Percentiles rank a stretch among this genome's conserved stretches.
These are phyloP conservation scores for Closterium sp. DNA, from an alignment of 139 green algal species.

Conservation along the genomic window DNA sequence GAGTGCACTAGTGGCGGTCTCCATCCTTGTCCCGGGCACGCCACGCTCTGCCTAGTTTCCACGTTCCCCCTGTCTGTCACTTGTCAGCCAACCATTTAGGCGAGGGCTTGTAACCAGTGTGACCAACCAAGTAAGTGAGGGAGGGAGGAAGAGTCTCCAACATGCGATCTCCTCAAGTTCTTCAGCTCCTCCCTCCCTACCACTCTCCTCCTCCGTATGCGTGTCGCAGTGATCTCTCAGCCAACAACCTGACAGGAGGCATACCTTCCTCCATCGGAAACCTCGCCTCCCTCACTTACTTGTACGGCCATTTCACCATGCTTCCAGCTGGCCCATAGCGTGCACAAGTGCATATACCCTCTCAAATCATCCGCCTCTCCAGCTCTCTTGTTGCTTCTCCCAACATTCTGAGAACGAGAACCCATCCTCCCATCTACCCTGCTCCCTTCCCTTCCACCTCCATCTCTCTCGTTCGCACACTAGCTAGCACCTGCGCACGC, in stretches of 20 bases:
- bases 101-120: too few relatives aligned
- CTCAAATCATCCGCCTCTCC: not conserved
- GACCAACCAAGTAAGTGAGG: too few relatives aligned
- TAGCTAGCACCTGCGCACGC: too few relatives aligned
- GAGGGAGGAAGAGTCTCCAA: too few relatives aligned
- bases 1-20: too few relatives aligned
- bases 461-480: too few relatives aligned
- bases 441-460: not conserved
- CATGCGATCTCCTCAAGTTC: too few relatives aligned
- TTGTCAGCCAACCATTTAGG: too few relatives aligned
- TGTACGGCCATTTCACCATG: not conserved
- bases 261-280: not conserved
- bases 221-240: not conserved
- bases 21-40: too few relatives aligned
- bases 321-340: not conserved
- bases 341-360: not conserved
- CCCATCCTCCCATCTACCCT: not conserved
- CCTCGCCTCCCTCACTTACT: not conserved
- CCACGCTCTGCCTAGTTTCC: too few relatives aligned
- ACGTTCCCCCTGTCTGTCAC: too few relatives aligned
- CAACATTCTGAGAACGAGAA: too few relatives aligned
- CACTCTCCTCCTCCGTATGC: not conserved
- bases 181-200: not conserved
- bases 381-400: not conserved
- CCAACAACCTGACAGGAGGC: not conserved